These are phyloP conservation scores for Mantamonas sphyraenae DNA, from an alignment of 78 protist species.

Conservation along the genomic window DNA sequence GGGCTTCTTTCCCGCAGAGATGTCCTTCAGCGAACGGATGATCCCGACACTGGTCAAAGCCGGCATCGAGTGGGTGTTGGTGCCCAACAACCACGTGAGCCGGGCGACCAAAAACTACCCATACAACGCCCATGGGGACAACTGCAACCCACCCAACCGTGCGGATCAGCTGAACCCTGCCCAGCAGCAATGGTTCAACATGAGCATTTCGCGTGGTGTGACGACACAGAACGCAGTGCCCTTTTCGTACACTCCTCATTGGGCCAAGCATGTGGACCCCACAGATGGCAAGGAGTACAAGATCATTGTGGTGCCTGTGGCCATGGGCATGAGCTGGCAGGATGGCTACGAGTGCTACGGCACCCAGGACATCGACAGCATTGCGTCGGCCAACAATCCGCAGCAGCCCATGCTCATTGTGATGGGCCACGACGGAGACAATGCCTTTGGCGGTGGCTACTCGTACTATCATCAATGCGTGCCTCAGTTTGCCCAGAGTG, in stretches of 20 bases:
- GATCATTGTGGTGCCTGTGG: neutral
- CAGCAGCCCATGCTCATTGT: neutral
- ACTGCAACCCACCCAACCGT: neutral
- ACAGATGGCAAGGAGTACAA: neutral
- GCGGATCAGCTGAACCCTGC: neutral
- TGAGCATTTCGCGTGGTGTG: neutral
- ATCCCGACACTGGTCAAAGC: neutral
- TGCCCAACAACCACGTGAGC: neutral
- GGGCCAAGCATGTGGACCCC: neutral
- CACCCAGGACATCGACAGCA: neutral
- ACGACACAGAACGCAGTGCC: neutral
- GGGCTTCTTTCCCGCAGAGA: conserved; percentile 1
- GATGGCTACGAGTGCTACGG: conserved; percentile 3
- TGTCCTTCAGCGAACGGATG: neutral
- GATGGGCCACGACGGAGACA: neutral
- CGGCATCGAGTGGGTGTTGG: neutral
- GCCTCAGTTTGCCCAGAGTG: neutral
- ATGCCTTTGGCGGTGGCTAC: neutral
- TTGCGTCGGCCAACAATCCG: neutral
- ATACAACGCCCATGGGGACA: neutral
- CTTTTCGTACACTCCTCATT: neutral
- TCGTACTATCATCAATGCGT: neutral
- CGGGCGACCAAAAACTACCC: neutral
- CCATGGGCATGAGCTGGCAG: neutral
- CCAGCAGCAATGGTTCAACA: neutral